These are phyloP conservation scores for Pilatotrama ljubarskyi DNA, from an alignment of 768 basidiomycete species.

Conservation along the genomic window DNA sequence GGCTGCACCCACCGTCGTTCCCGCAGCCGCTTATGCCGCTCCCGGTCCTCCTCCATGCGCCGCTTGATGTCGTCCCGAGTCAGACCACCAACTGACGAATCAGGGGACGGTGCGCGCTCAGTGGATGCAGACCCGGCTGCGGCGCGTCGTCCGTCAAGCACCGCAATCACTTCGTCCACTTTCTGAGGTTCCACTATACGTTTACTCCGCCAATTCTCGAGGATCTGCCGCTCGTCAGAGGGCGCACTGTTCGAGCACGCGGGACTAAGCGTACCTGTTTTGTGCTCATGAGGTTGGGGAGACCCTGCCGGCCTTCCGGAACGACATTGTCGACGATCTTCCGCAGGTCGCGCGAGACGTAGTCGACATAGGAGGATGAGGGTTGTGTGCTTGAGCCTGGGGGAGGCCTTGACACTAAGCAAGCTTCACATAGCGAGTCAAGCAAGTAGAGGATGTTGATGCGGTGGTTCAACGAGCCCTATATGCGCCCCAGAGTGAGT, in stretches of 20 bases:
- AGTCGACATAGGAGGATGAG: slow-evolving; percentile 70
- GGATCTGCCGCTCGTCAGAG: slow-evolving; percentile 52
- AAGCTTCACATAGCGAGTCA: slow-evolving; percentile 83
- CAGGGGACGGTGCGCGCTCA: slow-evolving; percentile 26
- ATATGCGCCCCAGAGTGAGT: neutral
- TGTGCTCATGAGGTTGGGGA: slow-evolving; percentile 84
- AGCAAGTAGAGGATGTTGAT: slow-evolving; percentile 93
- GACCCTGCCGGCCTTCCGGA: slow-evolving; percentile 81
- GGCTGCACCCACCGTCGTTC: slow-evolving; percentile 93
- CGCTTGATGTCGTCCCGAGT: slow-evolving; percentile 67
- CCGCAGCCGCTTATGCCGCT: slow-evolving; percentile 87
- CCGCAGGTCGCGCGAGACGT: slow-evolving; percentile 73
- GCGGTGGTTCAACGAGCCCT: slow-evolving; percentile 82
- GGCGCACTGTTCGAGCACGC: neutral
- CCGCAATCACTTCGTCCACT: slow-evolving; percentile 66
- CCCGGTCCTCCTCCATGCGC: slow-evolving; percentile 90
- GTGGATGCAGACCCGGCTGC: slow-evolving; percentile 20
- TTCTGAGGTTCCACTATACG: slow-evolving; percentile 78
- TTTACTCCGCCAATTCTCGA: slow-evolving; percentile 90
- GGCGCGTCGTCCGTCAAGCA: slow-evolving; percentile 49
- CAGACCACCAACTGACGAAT: slow-evolving; percentile 25
- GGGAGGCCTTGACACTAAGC: slow-evolving; percentile 64
- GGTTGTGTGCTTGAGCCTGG: slow-evolving; percentile 38
- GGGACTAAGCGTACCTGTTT: slow-evolving; percentile 63
- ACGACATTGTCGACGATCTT: slow-evolving; percentile 86